Evolutionary conservation across 1,139 yeast genomes (phyloP).

Genomic region (Taphrina betulina): DNA sequence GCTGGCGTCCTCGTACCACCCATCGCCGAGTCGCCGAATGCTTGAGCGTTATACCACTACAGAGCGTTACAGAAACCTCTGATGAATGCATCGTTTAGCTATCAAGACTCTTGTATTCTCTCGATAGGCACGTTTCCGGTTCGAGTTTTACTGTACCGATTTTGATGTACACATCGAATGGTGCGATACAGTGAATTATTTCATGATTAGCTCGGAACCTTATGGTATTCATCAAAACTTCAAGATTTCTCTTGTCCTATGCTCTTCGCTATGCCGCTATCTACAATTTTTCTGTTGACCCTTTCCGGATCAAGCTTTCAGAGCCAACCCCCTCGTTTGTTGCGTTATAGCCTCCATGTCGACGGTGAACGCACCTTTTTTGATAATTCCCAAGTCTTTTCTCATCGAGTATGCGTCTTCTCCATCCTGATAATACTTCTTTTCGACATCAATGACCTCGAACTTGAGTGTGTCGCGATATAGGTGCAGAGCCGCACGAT

Average conservation of each 20-base stretch:
- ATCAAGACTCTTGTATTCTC: too few species aligned
- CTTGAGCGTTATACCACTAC: too few species aligned
- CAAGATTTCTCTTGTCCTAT: too few species aligned
- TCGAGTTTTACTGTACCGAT: too few species aligned
- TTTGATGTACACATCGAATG: too few species aligned
- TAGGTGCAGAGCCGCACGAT: constrained; percentile 89
- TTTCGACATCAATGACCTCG: constrained; percentile 77
- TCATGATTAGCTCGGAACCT: too few species aligned
- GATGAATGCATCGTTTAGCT: too few species aligned
- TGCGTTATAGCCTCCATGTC: constrained; percentile 21
- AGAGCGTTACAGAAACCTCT: too few species aligned
- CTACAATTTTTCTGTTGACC: not conserved
- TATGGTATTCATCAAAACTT: too few species aligned
- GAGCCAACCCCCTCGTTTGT: constrained; percentile 27
- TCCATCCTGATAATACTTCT: constrained; percentile 89
- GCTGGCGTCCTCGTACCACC: constrained; percentile 59
- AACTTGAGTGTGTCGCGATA: constrained; percentile 83
- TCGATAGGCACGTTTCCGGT: too few species aligned
- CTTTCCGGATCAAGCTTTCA: constrained; percentile 2
- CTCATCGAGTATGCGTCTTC: constrained; percentile 86
- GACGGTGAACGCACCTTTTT: constrained; percentile 20
- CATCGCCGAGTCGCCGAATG: too few species aligned
- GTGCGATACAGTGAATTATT: too few species aligned
- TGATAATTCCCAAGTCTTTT: constrained; percentile 19
- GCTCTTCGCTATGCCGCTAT: constrained; percentile 5